Evolutionary conservation across 202 grass and related monocot species (phyloP).

Genomic region (Sporobolus alterniflorus): DNA sequence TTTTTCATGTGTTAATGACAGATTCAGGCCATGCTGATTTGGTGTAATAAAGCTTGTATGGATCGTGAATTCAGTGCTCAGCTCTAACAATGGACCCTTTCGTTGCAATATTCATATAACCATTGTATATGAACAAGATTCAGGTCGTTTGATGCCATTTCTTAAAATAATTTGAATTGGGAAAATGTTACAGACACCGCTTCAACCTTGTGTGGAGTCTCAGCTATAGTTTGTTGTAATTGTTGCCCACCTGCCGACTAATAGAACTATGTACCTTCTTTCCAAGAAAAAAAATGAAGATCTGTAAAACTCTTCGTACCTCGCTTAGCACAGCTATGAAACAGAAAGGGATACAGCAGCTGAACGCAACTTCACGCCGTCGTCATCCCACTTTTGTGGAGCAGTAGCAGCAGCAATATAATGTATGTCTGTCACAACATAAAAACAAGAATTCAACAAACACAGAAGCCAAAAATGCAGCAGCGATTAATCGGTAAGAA

Average conservation of each 20-base stretch:
- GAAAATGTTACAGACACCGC: background rate
- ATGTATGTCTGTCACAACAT: slow-evolving; percentile 66
- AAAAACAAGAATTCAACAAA: background rate
- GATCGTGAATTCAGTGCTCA: background rate
- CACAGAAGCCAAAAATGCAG: background rate
- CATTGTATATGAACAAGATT: background rate
- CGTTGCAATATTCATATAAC: background rate
- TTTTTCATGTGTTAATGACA: background rate
- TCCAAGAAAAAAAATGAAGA: background rate
- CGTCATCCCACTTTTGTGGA: slow-evolving; percentile 85
- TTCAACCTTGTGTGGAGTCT: background rate
- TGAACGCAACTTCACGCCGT: slow-evolving; percentile 76
- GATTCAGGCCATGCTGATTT: background rate
- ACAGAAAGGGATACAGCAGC: slow-evolving; percentile 85
- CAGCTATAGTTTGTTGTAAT: no score
- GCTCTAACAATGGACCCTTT: background rate
- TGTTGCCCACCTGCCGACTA: no score
- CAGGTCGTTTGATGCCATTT: background rate
- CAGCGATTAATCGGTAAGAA: background rate
- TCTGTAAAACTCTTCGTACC: background rate
- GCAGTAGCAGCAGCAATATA: slow-evolving; percentile 79
- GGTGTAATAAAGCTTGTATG: background rate
- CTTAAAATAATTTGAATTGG: background rate
- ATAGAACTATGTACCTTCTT: slow-evolving; percentile 20
- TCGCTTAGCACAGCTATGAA: slow-evolving; percentile 33